phyloP scores from a whole-genome alignment of 2,329 filamentous ascomycete genomes.

The Sarocladiaceae sp. region DNA sequence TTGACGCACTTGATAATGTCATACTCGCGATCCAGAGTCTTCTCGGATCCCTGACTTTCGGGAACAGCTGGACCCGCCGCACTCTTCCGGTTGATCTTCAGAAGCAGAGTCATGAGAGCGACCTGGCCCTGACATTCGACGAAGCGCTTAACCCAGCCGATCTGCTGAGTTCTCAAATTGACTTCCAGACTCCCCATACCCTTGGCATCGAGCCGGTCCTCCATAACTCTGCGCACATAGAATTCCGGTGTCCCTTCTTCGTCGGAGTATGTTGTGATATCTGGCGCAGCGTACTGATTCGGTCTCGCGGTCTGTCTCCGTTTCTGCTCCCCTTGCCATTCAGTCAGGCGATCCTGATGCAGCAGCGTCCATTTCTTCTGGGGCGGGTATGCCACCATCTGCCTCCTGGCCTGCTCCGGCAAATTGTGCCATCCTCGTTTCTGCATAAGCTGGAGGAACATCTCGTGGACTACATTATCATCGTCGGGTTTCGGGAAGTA shows the following conservation, averaged over 20 bases:
- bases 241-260: slow-evolving; percentile 96
- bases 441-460: slow-evolving; percentile 92
- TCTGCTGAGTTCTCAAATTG: slow-evolving; percentile 90
- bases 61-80: slow-evolving; percentile 64
- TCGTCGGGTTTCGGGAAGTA: slow-evolving; percentile 68
- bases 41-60: slow-evolving; percentile 55
- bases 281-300: slow-evolving; percentile 61
- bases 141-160: slow-evolving; percentile 94
- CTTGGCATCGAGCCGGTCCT: slow-evolving; percentile 87
- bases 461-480: slow-evolving; percentile 78
- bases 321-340: slow-evolving; percentile 92
- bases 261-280: slow-evolving; percentile 72
- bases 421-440: slow-evolving; percentile 97
- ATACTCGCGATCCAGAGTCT: slow-evolving; percentile 85
- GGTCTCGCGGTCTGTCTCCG: slow-evolving; percentile 68
- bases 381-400: slow-evolving; percentile 93
- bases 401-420: slow-evolving; percentile 85
- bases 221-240: slow-evolving; percentile 96
- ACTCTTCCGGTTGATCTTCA: slow-evolving; percentile 88
- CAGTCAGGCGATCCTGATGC: slow-evolving; percentile 87
- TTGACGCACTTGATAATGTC: slow-evolving; percentile 98
- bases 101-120: slow-evolving; percentile 85
- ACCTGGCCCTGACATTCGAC: slow-evolving; percentile 97
- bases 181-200: slow-evolving; percentile 90
- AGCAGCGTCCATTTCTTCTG: slow-evolving; percentile 97